phyloP scores from a whole-genome alignment of 2,329 filamentous ascomycete genomes.

The Cladobotryum mycophilum region DNA sequence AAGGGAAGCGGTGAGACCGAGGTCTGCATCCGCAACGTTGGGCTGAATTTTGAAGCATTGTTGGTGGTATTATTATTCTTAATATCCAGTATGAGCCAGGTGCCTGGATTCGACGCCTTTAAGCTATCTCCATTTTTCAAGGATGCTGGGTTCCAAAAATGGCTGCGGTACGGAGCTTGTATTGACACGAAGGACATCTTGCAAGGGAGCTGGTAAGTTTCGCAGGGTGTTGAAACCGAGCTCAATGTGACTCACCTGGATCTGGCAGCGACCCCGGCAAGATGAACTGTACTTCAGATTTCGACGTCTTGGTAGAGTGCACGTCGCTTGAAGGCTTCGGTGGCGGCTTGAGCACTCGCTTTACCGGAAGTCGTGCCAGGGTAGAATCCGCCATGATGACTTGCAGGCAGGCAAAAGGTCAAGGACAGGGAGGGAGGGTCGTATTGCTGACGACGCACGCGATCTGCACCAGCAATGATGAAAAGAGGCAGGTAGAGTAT shows the following conservation, averaged over 20 bases:
- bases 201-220: not conserved
- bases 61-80: no score
- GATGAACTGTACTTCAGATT: conserved; percentile 24
- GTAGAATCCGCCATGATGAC: conserved; percentile 1
- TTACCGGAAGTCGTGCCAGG: conserved; percentile 14
- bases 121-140: conserved; percentile 15
- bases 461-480: no score
- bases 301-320: conserved; percentile 18
- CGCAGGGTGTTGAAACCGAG: no score
- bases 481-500: no score
- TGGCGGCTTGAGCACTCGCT: conserved; percentile 21
- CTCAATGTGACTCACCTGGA: conserved; percentile 18
- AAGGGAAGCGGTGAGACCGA: not conserved
- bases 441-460: no score
- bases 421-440: no score
- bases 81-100: no score
- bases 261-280: conserved; percentile 22
- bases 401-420: not conserved
- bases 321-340: conserved; percentile 16
- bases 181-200: conserved; percentile 24
- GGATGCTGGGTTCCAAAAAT: conserved; percentile 27
- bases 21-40: no score
- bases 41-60: no score
- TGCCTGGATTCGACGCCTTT: no score
- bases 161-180: conserved; percentile 26